Evolutionary conservation across 176 grass and related monocot genomes (phyloP), one percentile per base, ranked within the genome.

Genomic region (Eleusine coracana): DNA sequence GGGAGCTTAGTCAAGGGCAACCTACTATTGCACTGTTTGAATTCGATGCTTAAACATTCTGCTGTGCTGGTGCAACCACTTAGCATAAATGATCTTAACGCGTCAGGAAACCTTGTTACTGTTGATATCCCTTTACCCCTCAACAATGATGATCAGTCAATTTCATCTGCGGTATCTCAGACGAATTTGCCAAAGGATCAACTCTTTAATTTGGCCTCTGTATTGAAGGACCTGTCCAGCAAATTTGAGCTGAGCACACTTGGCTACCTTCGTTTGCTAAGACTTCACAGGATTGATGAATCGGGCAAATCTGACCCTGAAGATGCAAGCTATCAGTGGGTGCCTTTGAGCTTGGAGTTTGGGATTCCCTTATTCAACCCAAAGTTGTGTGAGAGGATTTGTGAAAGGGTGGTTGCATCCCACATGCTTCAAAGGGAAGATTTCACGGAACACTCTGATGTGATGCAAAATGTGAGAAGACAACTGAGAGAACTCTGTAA

Each of bases 1-100:
- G 93, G 96, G 38, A 98, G 90, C 81, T 93, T 98, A 88, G 93
- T 98, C 63, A 95, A 98, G 77, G 96, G 96, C 65, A 95, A 90
- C 89, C 65, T 98, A 74, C 49, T 96, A 29, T 88, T 98, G 68
- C 96, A 95, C 66, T 95, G 83, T 70, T 95, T 98, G 74, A 98
- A 98, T 75, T 98, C 96, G 8, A 88, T 93, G 91, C 85, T 95
- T 79, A 93, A 94, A 82, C 87, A 93, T 64, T 98, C 96, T 44
- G 96, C 96, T 75, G 82, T 92, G 59, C 78, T 98, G 74, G 96
- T 98, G 81, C 96, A 96, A 85, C 96, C 96, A 34, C 87, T 98
- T 50, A 88, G 91, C 28, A 78, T 83, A 87, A 73, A 92, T 81
- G 96, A 98, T 90, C 88, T 98, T 79, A 77, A 88, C 54, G 21